These are phyloP conservation scores for Lasiodiplodia theobromae DNA, from an alignment of 2,329 filamentous ascomycete genomes.

Conservation along the genomic window DNA sequence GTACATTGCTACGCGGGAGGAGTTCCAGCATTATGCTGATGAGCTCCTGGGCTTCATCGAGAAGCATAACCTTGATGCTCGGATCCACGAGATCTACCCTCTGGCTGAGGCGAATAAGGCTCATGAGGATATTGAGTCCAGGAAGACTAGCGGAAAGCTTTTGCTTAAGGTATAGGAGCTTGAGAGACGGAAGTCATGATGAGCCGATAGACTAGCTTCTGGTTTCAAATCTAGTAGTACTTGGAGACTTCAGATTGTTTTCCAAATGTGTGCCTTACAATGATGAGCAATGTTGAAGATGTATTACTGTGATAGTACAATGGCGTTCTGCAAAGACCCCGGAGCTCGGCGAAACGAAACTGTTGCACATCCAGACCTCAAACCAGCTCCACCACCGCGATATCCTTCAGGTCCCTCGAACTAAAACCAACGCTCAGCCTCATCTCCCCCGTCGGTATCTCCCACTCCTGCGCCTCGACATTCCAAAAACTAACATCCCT, in stretches of 20 bases:
- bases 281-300: too few relatives aligned
- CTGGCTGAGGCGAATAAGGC: slow-evolving; percentile 75
- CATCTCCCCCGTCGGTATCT: slow-evolving; percentile 39
- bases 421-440: slow-evolving; percentile 44
- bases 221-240: too few relatives aligned
- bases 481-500: slow-evolving; percentile 33
- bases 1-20: slow-evolving; percentile 75
- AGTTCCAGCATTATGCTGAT: slow-evolving; percentile 72
- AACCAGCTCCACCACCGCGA: not conserved
- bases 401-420: slow-evolving; percentile 38
- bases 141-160: slow-evolving; percentile 85
- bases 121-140: slow-evolving; percentile 79
- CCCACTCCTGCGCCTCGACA: slow-evolving; percentile 29
- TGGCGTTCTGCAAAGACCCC: too few relatives aligned
- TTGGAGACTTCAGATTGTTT: too few relatives aligned
- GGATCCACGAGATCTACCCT: slow-evolving; percentile 78
- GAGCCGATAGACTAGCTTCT: too few relatives aligned
- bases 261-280: too few relatives aligned
- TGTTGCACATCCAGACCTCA: too few relatives aligned
- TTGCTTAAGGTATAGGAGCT: slow-evolving; percentile 62
- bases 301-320: too few relatives aligned
- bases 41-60: slow-evolving; percentile 78
- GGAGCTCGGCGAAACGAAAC: too few relatives aligned
- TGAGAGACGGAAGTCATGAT: accelerated
- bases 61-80: slow-evolving; percentile 74